Conservation (phyloP, 1,284 basidiomycete species). For the Ustilago curta region DNA sequence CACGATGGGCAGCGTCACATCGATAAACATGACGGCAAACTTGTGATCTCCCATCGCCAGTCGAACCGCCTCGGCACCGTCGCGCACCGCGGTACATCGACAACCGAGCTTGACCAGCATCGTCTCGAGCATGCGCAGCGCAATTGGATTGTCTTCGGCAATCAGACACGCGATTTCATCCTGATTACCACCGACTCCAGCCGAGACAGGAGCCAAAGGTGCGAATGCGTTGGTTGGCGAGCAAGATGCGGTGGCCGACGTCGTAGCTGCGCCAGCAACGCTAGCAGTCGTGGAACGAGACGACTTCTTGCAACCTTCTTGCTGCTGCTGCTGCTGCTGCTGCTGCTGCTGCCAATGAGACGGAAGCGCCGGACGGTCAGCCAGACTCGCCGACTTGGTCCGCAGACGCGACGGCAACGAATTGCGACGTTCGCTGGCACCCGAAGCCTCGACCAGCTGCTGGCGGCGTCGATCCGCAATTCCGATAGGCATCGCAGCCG, state of each 20-base stretch:
- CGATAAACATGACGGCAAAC: slow-evolving; percentile 80
- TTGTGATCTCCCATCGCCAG: slow-evolving; percentile 96
- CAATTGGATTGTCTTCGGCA: slow-evolving; percentile 93
- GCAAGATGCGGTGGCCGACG: slow-evolving; percentile 26
- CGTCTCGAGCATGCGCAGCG: slow-evolving; percentile 78
- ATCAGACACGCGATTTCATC: slow-evolving; percentile 84
- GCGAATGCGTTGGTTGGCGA: slow-evolving; percentile 31
- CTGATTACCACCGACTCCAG: slow-evolving; percentile 26
- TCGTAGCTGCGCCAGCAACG: slow-evolving; percentile 7
- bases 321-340: slow-evolving; percentile 11
- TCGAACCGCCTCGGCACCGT: slow-evolving; percentile 95
- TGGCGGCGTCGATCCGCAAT: slow-evolving; percentile 66
- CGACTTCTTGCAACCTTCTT: slow-evolving; percentile 20
- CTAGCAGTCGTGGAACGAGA: slow-evolving; percentile 9
- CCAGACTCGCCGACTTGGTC: slow-evolving; percentile 78
- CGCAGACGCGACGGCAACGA: slow-evolving; percentile 88
- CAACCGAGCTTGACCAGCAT: slow-evolving; percentile 90
- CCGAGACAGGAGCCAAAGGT: slow-evolving; percentile 10
- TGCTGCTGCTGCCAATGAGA: slow-evolving; percentile 29
- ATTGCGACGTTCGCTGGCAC: slow-evolving; percentile 75
- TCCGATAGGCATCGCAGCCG: slow-evolving; percentile 32
- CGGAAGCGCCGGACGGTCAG: slow-evolving; percentile 44
- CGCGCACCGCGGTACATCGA: slow-evolving; percentile 90
- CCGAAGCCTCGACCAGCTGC: slow-evolving; percentile 73
- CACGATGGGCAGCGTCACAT: slow-evolving; percentile 89